These are phyloP conservation scores for Mucor circinelloides DNA, from an alignment of 371 early-diverging fungal species.

Conservation along the genomic window DNA sequence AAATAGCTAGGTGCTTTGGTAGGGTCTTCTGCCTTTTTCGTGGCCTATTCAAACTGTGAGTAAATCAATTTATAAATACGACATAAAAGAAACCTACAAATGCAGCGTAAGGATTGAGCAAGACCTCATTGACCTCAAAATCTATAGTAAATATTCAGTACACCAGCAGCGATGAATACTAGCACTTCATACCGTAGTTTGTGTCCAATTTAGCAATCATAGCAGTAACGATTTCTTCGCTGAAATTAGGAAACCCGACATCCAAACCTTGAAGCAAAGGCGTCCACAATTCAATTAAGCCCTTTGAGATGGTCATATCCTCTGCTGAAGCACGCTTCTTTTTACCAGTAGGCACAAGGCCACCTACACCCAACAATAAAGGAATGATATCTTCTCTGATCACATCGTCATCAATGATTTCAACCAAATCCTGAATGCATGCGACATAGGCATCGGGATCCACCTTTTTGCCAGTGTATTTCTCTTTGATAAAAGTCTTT, in stretches of 20 bases:
- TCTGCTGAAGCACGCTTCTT: constrained; percentile 44
- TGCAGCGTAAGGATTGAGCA: constrained; percentile 26
- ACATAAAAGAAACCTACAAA: constrained; percentile 19
- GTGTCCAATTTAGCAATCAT: constrained; percentile 36
- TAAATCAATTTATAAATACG: neutral
- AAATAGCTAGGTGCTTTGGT: constrained; percentile 39
- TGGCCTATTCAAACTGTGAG: neutral
- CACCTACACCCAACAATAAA: constrained; percentile 42
- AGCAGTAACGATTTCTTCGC: constrained; percentile 22
- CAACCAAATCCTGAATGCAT: constrained; percentile 14
- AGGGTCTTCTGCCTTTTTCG: constrained; percentile 13
- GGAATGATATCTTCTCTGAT: constrained; percentile 29
- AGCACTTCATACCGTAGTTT: constrained; percentile 25
- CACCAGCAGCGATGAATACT: neutral
- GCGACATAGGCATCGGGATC: constrained; percentile 19
- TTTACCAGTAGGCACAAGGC: constrained; percentile 48
- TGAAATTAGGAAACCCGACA: constrained; percentile 34
- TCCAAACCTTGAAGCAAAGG: constrained; percentile 39
- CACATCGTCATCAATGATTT: constrained; percentile 15
- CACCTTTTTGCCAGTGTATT: neutral
- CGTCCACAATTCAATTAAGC: constrained; percentile 44
- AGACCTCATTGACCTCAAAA: constrained; percentile 20
- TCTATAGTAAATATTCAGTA: constrained; percentile 13
- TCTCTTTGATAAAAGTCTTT: constrained; percentile 35
- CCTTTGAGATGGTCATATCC: constrained; percentile 34